phyloP scores from a whole-genome alignment of 2,329 filamentous ascomycete species.

The Daldinia eschscholtzii region DNA sequence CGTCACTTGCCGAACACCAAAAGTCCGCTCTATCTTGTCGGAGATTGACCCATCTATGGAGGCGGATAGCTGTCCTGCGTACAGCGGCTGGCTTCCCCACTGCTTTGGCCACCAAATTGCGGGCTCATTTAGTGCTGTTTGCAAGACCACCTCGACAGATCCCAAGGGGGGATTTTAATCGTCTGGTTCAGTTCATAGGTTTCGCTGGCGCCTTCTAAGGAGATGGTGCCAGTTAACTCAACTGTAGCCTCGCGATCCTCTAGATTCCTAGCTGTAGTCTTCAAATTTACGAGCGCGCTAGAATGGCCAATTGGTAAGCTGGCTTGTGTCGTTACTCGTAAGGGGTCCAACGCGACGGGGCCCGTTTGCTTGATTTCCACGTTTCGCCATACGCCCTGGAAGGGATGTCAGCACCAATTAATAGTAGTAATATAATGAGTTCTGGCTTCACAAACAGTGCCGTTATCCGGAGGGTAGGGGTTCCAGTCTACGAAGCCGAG shows the following conservation, averaged over 20 bases:
- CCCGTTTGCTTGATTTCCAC: constrained; percentile 68
- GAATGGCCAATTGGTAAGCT: constrained; percentile 47
- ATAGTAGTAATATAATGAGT: neutral
- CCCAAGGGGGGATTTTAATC: constrained; percentile 56
- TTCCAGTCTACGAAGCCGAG: constrained; percentile 73
- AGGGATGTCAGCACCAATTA: neutral
- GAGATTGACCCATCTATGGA: constrained; percentile 47
- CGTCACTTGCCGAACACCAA: constrained; percentile 68
- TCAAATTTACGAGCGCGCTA: constrained; percentile 56
- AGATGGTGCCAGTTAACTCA: constrained; percentile 53
- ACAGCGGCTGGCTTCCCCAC: constrained; percentile 70
- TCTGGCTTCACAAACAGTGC: constrained; percentile 55
- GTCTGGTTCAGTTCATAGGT: constrained; percentile 49
- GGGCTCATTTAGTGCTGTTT: constrained; percentile 57
- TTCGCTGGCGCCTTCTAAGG: constrained; percentile 50
- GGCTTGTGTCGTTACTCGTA: constrained; percentile 62
- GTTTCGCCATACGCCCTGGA: constrained; percentile 68
- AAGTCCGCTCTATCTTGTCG: constrained; percentile 55
- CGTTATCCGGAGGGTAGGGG: constrained; percentile 71
- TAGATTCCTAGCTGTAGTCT: constrained; percentile 57
- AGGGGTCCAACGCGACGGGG: constrained; percentile 59
- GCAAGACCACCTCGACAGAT: constrained; percentile 56
- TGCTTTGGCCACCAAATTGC: constrained; percentile 72
- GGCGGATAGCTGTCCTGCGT: constrained; percentile 54
- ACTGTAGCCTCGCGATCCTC: constrained; percentile 57